Base-by-base conservation (phyloP, 768 basidiomycete genomes). In the Pleurotus cornucopiae region DNA sequence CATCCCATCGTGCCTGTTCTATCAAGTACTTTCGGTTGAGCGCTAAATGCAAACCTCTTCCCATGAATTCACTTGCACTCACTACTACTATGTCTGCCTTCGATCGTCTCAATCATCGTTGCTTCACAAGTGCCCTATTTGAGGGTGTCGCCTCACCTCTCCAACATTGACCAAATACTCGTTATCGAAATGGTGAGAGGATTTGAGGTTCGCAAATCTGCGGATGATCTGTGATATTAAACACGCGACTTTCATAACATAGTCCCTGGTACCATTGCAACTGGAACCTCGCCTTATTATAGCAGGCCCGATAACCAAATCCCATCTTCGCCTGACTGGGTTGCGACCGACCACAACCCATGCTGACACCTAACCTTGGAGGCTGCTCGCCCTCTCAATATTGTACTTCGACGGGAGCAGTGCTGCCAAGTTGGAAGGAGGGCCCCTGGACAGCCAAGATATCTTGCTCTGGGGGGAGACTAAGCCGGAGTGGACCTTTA, bases 321-420 rank as follows among this genome's bases (percentile, higher is more conserved):
- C 11, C 74, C 74, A 2, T 54, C 61, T 1, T 46, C 46, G 3
- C 69, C 67, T 6, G 73, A 76, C 46, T 77, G 75, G 75, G 61
- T 67, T 16, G 67, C 75, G 0, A 66, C 66, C 2, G 75, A 76
- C 59, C 38, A 41, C n/a, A 41, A 52, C 7, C 11, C 34, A 40
- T 40, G 39, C 20, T 38, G 53, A n/a, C 20, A 43, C 39, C 57
- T 64, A 11, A 65, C 68, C 14, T 44, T 68, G 5, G 62, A 62
- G 12, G 46, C 64, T 14, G 58, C 58, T 12, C 63, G 67, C 6
- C 61, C 70, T 0, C 63, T 76, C 18, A 69, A 49, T 76, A 1
- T 14, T 75, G 3, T 76, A 76, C 53, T 76, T 76, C 46, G 75
- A 76, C 40, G 74, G 76, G 2, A 69, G 58, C 40, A 75, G 76